These are phyloP conservation scores for Cinchona pubescens DNA, from an alignment of 257 asterid species.

Conservation along the genomic window DNA sequence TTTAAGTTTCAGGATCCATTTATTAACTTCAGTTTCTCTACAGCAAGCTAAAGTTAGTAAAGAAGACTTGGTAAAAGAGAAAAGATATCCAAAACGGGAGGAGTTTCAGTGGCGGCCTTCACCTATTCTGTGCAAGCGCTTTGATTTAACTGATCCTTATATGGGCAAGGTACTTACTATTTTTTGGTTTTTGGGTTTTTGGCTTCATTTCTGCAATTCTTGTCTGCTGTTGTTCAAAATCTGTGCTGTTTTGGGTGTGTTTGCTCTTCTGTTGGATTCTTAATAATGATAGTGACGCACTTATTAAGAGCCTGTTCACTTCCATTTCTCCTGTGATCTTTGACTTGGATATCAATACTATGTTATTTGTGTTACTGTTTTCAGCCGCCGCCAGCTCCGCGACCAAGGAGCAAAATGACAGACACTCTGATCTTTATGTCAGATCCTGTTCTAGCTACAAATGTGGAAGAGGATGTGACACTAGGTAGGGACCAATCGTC, in stretches of 20 bases:
- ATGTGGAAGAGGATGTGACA: slow-evolving; percentile 32
- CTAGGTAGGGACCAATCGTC: slow-evolving; percentile 27
- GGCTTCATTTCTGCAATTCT: neutral
- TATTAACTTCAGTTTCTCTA: slow-evolving; percentile 21
- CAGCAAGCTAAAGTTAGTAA: slow-evolving; percentile 48
- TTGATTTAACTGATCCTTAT: slow-evolving; percentile 87
- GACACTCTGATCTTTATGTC: slow-evolving; percentile 81
- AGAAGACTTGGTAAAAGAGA: slow-evolving; percentile 42
- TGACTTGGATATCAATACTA: neutral
- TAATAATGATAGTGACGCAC: neutral
- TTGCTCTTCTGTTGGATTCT: neutral
- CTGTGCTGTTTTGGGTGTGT: neutral
- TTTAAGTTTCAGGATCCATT: slow-evolving; percentile 12
- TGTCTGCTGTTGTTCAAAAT: neutral
- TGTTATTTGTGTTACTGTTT: slow-evolving; percentile 1
- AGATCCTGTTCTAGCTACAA: slow-evolving; percentile 44
- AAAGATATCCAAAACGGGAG: slow-evolving; percentile 73
- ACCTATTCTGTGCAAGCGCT: slow-evolving; percentile 92
- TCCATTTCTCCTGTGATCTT: neutral
- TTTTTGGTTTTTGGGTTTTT: neutral
- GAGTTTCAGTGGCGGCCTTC: slow-evolving; percentile 96
- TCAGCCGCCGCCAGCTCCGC: slow-evolving; percentile 94
- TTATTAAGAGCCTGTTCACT: neutral
- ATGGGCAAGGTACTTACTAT: slow-evolving; percentile 84
- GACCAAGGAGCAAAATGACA: slow-evolving; percentile 80